Conservation (phyloP, 1,284 basidiomycete species). For the Trichosporon coremiiforme region DNA sequence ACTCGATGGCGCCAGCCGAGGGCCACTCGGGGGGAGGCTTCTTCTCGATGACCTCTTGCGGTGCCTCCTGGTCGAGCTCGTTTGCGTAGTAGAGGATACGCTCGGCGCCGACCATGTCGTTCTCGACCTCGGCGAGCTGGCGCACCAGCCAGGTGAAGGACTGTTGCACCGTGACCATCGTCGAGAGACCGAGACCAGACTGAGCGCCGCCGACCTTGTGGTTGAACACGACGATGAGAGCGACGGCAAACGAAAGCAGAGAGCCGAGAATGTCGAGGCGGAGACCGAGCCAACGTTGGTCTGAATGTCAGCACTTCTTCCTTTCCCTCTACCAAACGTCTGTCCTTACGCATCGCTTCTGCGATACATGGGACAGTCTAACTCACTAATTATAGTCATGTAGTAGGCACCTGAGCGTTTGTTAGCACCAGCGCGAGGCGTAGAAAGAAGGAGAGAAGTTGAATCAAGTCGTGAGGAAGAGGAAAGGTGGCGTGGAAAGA, state of each 20-base stretch:
- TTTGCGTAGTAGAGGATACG: conserved; percentile 70
- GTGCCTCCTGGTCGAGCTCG: conserved; percentile 74
- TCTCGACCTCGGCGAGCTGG: conserved; percentile 81
- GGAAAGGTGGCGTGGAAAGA: too few relatives aligned
- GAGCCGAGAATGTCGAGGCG: conserved; percentile 82
- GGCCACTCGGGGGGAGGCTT: conserved; percentile 72
- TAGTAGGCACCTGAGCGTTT: conserved; percentile 68
- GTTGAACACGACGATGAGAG: conserved; percentile 74
- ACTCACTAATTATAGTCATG: conserved; percentile 61
- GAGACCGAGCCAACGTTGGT: conserved; percentile 81
- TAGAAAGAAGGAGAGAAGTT: too few relatives aligned
- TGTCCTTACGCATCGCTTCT: background rate
- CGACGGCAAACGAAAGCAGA: conserved; percentile 73
- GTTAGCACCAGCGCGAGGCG: too few relatives aligned
- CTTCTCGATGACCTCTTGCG: conserved; percentile 65
- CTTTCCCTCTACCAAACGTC: background rate
- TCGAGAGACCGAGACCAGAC: conserved; percentile 62
- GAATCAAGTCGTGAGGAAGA: too few relatives aligned
- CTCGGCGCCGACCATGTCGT: conserved; percentile 90
- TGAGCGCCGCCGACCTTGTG: conserved; percentile 74
- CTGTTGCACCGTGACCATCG: conserved; percentile 58
- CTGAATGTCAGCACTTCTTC: conserved; percentile 33
- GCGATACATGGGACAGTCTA: background rate
- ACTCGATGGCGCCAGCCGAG: conserved; percentile 52
- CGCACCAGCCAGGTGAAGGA: conserved; percentile 80